phyloP scores from a whole-genome alignment of 2,329 filamentous ascomycete genomes.

The Camptophora hylomeconis region DNA sequence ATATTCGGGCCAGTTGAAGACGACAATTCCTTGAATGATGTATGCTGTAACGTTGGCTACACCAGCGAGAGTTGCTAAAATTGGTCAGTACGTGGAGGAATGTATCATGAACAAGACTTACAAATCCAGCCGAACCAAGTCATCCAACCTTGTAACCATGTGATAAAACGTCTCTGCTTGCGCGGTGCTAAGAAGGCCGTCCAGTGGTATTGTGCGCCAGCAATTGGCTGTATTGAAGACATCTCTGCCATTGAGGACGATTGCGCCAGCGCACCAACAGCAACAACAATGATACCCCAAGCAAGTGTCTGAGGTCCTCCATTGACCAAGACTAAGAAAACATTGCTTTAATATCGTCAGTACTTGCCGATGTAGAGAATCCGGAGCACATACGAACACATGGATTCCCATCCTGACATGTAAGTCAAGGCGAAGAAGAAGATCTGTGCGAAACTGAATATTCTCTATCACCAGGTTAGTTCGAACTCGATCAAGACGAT shows the following conservation, averaged over 20 bases:
- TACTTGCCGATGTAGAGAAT: neutral
- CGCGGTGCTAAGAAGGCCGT: slow-evolving; percentile 1
- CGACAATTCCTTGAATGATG: slow-evolving; percentile 22
- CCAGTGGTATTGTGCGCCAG: slow-evolving; percentile 19
- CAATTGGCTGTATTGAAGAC: slow-evolving; percentile 26
- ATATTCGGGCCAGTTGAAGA: slow-evolving; percentile 21
- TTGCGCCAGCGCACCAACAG: slow-evolving; percentile 19
- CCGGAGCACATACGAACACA: slow-evolving; percentile 13
- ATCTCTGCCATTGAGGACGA: slow-evolving; percentile 25
- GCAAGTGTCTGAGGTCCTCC: slow-evolving; percentile 22
- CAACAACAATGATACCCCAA: slow-evolving; percentile 20
- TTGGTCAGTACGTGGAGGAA: too few species aligned
- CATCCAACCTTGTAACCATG: slow-evolving; percentile 4
- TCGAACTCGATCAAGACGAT: too few species aligned
- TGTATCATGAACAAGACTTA: too few species aligned
- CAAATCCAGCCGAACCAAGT: slow-evolving; percentile 5
- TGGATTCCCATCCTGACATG: slow-evolving; percentile 19
- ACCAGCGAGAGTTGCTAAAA: slow-evolving; percentile 18
- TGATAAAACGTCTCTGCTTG: neutral
- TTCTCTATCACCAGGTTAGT: too few species aligned
- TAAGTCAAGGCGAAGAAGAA: slow-evolving; percentile 20
- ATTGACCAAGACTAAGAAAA: slow-evolving; percentile 19
- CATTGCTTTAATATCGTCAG: slow-evolving; percentile 7
- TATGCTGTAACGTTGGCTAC: slow-evolving; percentile 24
- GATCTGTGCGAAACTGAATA: slow-evolving; percentile 19